Evolutionary conservation across 495 filamentous ascomycete genomes (phyloP).

Genomic region (Podospora sp.): DNA sequence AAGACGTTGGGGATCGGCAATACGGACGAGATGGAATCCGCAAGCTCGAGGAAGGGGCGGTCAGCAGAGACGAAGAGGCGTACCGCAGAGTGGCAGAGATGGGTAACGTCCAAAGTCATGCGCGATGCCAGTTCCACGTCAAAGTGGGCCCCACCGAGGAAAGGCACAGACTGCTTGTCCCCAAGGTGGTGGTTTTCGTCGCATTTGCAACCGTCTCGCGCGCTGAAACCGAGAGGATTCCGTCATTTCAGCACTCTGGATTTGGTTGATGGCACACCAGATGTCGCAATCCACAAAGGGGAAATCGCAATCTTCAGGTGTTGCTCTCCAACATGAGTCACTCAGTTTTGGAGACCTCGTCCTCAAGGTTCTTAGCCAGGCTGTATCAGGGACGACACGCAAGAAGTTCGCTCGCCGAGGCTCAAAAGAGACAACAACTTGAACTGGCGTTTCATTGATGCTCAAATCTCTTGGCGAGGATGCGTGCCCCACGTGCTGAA

Average conservation of each 20-base stretch:
- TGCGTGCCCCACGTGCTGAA: slow-evolving; percentile 7
- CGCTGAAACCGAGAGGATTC: background rate
- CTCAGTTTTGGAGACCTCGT: background rate
- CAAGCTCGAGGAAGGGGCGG: background rate
- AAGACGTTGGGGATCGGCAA: slow-evolving; percentile 1
- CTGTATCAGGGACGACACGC: background rate
- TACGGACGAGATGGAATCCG: background rate
- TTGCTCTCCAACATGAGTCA: slow-evolving; percentile 1
- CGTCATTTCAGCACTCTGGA: background rate
- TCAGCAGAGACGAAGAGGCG: background rate
- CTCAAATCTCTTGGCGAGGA: slow-evolving; percentile 12
- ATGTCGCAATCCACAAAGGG: slow-evolving; percentile 15
- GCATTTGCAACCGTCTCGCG: background rate
- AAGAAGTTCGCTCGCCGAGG: background rate
- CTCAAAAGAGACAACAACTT: background rate
- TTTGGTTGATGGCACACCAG: slow-evolving; percentile 1
- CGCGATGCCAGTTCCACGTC: background rate
- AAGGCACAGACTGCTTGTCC: background rate
- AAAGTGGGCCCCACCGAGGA: background rate
- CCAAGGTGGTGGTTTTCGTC: background rate
- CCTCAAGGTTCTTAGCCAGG: background rate
- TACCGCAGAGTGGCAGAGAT: slow-evolving; percentile 1
- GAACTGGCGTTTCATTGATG: slow-evolving; percentile 7
- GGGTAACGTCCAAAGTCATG: slow-evolving; percentile 2
- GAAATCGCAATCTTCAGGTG: slow-evolving; percentile 14